Base-by-base conservation (phyloP, 345 rosid species). In the Dipteronia dyeriana region DNA sequence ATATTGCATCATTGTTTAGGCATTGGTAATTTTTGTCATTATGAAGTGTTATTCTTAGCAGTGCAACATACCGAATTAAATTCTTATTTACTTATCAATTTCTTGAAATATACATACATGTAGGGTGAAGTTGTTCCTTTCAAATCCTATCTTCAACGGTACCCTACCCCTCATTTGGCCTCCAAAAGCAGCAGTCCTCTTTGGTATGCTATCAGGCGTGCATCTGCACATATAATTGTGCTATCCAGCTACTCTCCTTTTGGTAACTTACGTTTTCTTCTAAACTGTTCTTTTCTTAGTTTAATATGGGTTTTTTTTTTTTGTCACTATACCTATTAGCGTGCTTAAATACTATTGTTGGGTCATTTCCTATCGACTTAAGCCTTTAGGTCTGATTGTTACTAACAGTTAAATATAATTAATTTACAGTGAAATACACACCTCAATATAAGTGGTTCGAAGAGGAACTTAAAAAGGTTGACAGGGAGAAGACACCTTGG, bases 401-500 rank as follows among this genome's bases (percentile, higher is more conserved):
- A 34, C 6, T 34, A 4, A 34, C 6, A 34, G 6, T 34, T 66
- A 74, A 25, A 20, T 68, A 54, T 26, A 66, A 77, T 70, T 61
- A 81, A 70, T 79, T 54, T 73, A 70, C 86, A 95, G 97, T 93
- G 81, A 96, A 94, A 82, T 96, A 93, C 85, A 92, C 97, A 8
- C 97, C 98, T 9, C 99, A 96, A 54, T 96, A 85, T 85, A n/a
- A 11, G 43, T 96, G 99, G 98, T 90, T 96, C 51, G 62, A 25
- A 23, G 91, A 84, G 67, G 98, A 96, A 85, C 73, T 94, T 1
- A 78, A 80, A 69, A 94, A 79, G 85, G 99, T 96, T 81, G 85
- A 94, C 86, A 87, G 98, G 80, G 94, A 90, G 88, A 90, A 89
- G 85, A 94, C 98, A 61, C 95, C 98, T 62, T 96, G 99, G 99